Conservation (phyloP, 169 alveolate genomes). For the Plasmodium knowlesi region DNA sequence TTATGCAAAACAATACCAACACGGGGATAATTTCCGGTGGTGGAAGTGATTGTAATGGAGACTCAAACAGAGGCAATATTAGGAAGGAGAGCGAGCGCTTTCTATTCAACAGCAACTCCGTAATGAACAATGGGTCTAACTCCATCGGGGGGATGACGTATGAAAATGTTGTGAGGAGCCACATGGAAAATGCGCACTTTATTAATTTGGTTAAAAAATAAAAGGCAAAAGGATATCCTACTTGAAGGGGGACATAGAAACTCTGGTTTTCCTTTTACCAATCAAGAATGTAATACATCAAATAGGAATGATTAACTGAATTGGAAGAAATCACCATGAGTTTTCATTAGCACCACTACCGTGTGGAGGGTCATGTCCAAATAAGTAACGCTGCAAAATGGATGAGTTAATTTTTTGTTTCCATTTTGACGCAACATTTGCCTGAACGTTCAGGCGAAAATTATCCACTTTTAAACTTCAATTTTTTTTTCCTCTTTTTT, state of each 20-base stretch:
- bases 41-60: not conserved
- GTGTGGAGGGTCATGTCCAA: not conserved
- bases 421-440: not conserved
- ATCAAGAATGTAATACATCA: not conserved
- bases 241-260: not conserved
- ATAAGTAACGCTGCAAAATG: not conserved
- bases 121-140: not conserved
- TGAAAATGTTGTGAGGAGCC: not conserved
- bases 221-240: not conserved
- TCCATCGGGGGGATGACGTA: not conserved
- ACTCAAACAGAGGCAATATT: not conserved
- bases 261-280: not conserved
- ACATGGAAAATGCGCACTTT: not conserved
- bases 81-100: slow-evolving; percentile 27
- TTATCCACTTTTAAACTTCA: not conserved
- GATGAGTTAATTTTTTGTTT: not conserved
- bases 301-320: not conserved
- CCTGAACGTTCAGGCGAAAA: not conserved
- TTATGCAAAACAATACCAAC: not conserved
- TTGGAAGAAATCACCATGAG: not conserved
- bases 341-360: not conserved
- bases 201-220: slow-evolving; percentile 1
- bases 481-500: not conserved
- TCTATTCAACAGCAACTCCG: slow-evolving; percentile 42
- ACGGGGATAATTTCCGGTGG: not conserved